These are phyloP conservation scores for Herpetomonas tarakana DNA, from an alignment of 208 protist genomes.

Conservation along the genomic window DNA sequence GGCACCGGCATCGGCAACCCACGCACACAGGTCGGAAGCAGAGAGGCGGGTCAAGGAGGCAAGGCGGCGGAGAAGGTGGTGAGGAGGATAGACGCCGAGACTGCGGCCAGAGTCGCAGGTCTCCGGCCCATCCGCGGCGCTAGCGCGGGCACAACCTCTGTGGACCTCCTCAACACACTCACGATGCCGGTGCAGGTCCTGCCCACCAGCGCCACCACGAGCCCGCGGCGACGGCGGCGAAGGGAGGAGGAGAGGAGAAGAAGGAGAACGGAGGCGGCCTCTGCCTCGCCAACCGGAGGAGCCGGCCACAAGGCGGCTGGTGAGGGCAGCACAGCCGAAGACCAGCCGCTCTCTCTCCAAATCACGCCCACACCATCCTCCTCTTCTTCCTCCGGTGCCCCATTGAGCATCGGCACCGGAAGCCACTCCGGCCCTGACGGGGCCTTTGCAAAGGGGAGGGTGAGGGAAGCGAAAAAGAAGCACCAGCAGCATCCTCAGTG, in stretches of 20 bases:
- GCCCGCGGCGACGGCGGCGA: neutral
- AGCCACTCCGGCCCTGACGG: neutral
- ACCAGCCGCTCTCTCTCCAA: neutral
- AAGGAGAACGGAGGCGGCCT: no score
- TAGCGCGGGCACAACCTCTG: conserved; percentile 32
- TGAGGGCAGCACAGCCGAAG: neutral
- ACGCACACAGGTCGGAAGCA: no score
- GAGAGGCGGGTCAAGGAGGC: no score
- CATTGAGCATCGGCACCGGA: neutral
- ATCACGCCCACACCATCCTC: no score
- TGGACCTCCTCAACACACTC: conserved; percentile 22
- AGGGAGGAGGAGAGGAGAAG: no score
- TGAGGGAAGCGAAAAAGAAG: neutral
- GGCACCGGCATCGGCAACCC: no score
- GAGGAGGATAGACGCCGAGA: neutral
- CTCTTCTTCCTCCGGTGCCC: no score
- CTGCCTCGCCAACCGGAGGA: no score
- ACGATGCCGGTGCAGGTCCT: neutral
- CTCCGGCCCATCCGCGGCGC: conserved; percentile 16
- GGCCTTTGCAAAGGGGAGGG: neutral
- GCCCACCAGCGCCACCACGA: neutral
- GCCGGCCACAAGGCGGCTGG: neutral
- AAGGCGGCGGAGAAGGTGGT: neutral
- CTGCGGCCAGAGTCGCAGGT: neutral
- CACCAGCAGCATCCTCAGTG: no score